Percentiles rank a stretch among this genome's conserved stretches.
Evolutionary conservation across 2,329 filamentous ascomycete genomes (phyloP).

Genomic region (Trichoderma polysporum): DNA sequence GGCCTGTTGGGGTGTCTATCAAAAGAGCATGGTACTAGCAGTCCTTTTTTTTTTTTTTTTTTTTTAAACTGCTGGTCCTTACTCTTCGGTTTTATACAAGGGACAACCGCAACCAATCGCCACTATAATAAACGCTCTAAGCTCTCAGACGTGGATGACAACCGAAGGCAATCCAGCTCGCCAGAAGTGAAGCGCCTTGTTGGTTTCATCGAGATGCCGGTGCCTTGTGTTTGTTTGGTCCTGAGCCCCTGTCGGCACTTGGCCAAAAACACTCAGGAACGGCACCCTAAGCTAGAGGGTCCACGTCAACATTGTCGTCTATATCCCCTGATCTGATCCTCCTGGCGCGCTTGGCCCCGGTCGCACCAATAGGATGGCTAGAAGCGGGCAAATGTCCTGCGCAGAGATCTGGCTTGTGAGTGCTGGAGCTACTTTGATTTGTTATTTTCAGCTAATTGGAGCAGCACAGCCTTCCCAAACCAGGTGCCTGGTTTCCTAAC

Average conservation of each 20-base stretch:
- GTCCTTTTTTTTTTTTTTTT: not conserved
- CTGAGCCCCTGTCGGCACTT: slow-evolving; percentile 19
- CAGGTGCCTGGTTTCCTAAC: not conserved
- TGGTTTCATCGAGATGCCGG: slow-evolving; percentile 5
- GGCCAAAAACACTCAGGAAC: slow-evolving; percentile 14
- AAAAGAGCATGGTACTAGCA: not conserved
- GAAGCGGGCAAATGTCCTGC: not conserved
- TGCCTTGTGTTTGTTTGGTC: not conserved
- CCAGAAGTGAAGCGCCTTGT: slow-evolving; percentile 4
- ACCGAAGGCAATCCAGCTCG: not conserved
- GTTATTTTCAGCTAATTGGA: slow-evolving; percentile 17
- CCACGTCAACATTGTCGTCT: slow-evolving; percentile 23
- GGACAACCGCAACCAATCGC: not conserved
- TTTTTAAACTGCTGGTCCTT: not conserved
- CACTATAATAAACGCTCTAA: not conserved
- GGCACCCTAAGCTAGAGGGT: slow-evolving; percentile 8
- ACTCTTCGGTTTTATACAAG: not conserved
- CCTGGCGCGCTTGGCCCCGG: slow-evolving; percentile 2
- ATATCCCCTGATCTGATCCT: slow-evolving; percentile 20
- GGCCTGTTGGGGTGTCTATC: not conserved
- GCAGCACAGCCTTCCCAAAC: slow-evolving; percentile 5
- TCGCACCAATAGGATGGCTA: slow-evolving; percentile 10
- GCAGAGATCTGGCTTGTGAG: slow-evolving; percentile 8
- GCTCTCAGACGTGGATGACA: not conserved
- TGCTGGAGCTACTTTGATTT: not conserved